Percentiles rank a stretch among this genome's conserved stretches.
These are phyloP conservation scores for Raddia guianensis DNA, from an alignment of 176 grass and related monocot species.

Conservation along the genomic window DNA sequence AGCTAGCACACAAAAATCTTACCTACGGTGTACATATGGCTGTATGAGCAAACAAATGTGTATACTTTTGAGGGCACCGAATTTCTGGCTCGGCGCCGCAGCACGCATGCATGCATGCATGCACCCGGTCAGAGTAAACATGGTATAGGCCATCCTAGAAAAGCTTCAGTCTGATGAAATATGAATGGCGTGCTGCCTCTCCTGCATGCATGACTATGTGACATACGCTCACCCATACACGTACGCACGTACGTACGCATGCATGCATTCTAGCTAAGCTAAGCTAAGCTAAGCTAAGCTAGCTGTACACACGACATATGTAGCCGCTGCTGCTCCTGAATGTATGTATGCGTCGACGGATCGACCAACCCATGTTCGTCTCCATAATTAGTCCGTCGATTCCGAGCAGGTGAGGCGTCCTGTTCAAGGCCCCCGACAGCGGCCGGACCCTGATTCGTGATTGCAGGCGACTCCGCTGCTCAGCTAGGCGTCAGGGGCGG, in stretches of 20 bases:
- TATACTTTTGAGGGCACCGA: conserved; percentile 44
- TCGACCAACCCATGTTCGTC: conserved; percentile 56
- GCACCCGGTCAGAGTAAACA: neutral
- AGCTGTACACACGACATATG: too few relatives aligned
- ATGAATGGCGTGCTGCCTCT: neutral
- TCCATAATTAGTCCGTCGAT: conserved; percentile 35
- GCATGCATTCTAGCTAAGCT: too few relatives aligned
- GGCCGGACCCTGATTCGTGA: conserved; percentile 28
- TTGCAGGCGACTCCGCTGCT: conserved; percentile 3
- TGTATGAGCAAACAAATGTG: conserved; percentile 50
- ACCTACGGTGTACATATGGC: neutral
- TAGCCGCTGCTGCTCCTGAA: conserved; percentile 5
- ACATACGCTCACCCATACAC: neutral
- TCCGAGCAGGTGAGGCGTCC: conserved; percentile 40
- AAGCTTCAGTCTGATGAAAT: conserved; percentile 11
- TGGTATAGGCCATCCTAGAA: conserved; percentile 17
- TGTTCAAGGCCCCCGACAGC: conserved; percentile 42
- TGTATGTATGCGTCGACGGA: neutral
- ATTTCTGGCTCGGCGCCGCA: conserved; percentile 40
- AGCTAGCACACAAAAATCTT: too few relatives aligned
- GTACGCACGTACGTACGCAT: neutral
- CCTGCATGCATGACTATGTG: neutral
- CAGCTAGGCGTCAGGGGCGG: too few relatives aligned
- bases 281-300: too few relatives aligned
- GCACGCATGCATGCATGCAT: conserved; percentile 4